Evolutionary conservation across 768 basidiomycete species (phyloP).

Genomic region (Russula griseocarnosa): DNA sequence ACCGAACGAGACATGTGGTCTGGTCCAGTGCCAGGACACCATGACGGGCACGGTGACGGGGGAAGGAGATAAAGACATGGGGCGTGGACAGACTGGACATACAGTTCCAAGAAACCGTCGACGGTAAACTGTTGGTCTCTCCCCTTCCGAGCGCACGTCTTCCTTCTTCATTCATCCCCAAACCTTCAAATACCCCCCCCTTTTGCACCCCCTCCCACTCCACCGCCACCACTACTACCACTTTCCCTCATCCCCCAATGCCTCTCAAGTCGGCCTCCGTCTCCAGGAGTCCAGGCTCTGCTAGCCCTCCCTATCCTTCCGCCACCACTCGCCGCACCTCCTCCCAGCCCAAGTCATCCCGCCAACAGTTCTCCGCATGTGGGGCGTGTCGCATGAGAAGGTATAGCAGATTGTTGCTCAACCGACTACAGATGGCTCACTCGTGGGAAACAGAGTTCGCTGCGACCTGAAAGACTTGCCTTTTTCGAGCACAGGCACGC

Average conservation of each 20-base stretch:
- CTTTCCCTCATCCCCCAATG: constrained; percentile 22
- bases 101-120: constrained; percentile 28
- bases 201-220: constrained; percentile 20
- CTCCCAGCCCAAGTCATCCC: constrained; percentile 62
- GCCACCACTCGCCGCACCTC: constrained; percentile 34
- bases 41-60: constrained; percentile 21
- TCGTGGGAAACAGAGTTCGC: constrained; percentile 57
- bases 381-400: constrained; percentile 89
- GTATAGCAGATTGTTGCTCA: constrained; percentile 34
- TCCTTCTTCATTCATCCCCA: constrained; percentile 26
- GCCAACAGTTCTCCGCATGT: constrained; percentile 90
- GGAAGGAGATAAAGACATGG: constrained; percentile 26
- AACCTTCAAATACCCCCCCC: constrained; percentile 30
- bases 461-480: constrained; percentile 89
- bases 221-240: constrained; percentile 21
- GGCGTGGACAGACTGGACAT: constrained; percentile 18
- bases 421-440: constrained; percentile 2
- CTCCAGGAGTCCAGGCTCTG: constrained; percentile 31
- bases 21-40: constrained; percentile 13
- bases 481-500: constrained; percentile 42
- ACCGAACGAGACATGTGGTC: constrained; percentile 23
- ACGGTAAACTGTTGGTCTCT: constrained; percentile 20
- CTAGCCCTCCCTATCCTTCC: constrained; percentile 36
- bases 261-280: constrained; percentile 32
- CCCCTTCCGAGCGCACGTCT: constrained; percentile 24